Evolutionary conservation across 306 rosid species (phyloP).

Genomic region (Sesbania bispinosa): DNA sequence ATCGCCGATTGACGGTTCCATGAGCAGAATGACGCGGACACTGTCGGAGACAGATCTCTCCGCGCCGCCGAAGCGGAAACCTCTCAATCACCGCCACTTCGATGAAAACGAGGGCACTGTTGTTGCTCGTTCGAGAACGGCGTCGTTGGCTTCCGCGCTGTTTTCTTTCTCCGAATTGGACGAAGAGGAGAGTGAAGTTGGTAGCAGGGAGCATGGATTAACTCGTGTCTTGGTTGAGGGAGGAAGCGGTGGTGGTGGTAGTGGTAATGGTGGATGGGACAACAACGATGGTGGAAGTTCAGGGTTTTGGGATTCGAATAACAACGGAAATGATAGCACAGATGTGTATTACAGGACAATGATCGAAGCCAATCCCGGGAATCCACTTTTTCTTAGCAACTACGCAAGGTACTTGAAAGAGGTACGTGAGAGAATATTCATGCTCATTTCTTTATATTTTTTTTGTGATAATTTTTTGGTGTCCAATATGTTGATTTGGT

Average conservation of each 20-base stretch:
- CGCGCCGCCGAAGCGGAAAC: constrained; percentile 24
- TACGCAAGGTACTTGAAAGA: constrained; percentile 81
- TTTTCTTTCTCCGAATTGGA: constrained; percentile 41
- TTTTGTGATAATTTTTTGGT: not conserved
- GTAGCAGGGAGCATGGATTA: constrained; percentile 13
- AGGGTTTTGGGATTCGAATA: constrained; percentile 52
- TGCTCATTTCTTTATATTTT: not conserved
- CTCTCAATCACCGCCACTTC: constrained; percentile 9
- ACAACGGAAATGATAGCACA: constrained; percentile 36
- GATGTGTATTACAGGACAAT: constrained; percentile 60
- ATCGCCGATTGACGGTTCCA: constrained; percentile 24
- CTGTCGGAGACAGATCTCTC: constrained; percentile 53
- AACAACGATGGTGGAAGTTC: constrained; percentile 49
- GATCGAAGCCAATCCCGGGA: constrained; percentile 74
- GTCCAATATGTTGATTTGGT: not conserved
- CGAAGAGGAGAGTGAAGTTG: constrained; percentile 28
- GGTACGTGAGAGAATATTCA: constrained; percentile 27
- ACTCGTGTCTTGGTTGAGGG: constrained; percentile 43
- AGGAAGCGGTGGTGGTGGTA: constrained; percentile 44
- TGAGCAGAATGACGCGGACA: constrained; percentile 37
- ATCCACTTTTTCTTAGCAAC: constrained; percentile 69
- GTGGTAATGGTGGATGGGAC: constrained; percentile 51
- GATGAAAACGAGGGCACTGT: constrained; percentile 33
- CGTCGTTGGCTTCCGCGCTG: constrained; percentile 42
- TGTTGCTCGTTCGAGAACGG: constrained; percentile 30